Conservation (phyloP, 352 stramenopile species). For the Pseudoperonospora humuli region DNA sequence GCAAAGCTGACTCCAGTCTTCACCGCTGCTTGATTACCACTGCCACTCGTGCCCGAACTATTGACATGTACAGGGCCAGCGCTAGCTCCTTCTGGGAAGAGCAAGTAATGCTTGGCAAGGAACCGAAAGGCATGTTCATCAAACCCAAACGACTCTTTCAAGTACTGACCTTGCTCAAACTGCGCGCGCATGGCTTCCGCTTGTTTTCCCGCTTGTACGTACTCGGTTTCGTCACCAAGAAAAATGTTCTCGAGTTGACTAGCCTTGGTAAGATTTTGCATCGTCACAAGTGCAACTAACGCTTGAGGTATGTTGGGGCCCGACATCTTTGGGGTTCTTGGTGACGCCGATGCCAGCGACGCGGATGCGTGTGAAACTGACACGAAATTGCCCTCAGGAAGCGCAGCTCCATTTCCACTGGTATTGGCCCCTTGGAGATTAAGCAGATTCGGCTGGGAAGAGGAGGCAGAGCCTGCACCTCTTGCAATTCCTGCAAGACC, state of each 20-base stretch:
- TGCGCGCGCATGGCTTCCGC: slow-evolving; percentile 53
- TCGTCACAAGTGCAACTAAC: slow-evolving; percentile 59
- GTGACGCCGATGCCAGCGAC: slow-evolving; percentile 25
- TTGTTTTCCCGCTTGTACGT: slow-evolving; percentile 42
- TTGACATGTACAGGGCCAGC: background rate
- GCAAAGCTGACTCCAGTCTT: slow-evolving; percentile 37
- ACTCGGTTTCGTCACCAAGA: slow-evolving; percentile 50
- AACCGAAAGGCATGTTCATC: slow-evolving; percentile 82
- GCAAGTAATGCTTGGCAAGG: slow-evolving; percentile 62
- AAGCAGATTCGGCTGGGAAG: slow-evolving; percentile 19
- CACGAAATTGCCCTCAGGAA: slow-evolving; percentile 21
- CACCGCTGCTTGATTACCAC: slow-evolving; percentile 1
- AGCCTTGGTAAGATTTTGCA: slow-evolving; percentile 64
- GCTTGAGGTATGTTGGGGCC: slow-evolving; percentile 31
- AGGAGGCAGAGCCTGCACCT: slow-evolving; percentile 8
- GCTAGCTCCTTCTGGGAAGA: slow-evolving; percentile 24
- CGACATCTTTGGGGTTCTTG: slow-evolving; percentile 34
- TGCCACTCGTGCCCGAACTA: slow-evolving; percentile 5
- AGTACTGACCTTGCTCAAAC: slow-evolving; percentile 56
- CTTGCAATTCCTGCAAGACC: slow-evolving; percentile 16
- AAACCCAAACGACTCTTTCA: slow-evolving; percentile 81
- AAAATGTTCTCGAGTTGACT: slow-evolving; percentile 66
- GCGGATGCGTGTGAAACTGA: slow-evolving; percentile 35
- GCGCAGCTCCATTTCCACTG: slow-evolving; percentile 1
- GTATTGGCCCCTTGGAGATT: slow-evolving; percentile 9